These are phyloP conservation scores for Tetrapisispora namnaoensis DNA, from an alignment of 805 yeast species.

Conservation along the genomic window DNA sequence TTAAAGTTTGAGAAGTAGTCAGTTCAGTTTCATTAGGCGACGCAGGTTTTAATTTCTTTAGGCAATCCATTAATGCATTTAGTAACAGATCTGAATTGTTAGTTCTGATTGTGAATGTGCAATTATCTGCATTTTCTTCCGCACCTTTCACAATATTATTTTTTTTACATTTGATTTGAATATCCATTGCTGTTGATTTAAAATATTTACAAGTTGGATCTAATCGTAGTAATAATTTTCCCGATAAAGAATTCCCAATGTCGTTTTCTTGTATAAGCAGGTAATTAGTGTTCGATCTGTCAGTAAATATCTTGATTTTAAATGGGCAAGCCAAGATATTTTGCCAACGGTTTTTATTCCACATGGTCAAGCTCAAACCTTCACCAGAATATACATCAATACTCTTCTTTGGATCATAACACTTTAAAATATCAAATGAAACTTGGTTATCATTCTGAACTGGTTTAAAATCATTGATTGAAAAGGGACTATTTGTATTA, in stretches of 20 bases:
- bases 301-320: background rate
- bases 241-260: background rate
- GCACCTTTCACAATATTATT: slow-evolving; percentile 7
- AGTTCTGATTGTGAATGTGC: slow-evolving; percentile 19
- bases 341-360: background rate
- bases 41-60: slow-evolving; percentile 2
- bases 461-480: background rate
- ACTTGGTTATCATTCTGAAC: background rate
- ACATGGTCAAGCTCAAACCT: background rate
- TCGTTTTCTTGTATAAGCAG: background rate
- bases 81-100: slow-evolving; percentile 13
- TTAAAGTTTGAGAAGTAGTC: slow-evolving; percentile 18
- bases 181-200: slow-evolving; percentile 26
- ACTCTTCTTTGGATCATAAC: background rate
- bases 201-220: slow-evolving; percentile 15
- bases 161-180: slow-evolving; percentile 19
- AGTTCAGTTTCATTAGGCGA: slow-evolving; percentile 2
- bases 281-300: background rate
- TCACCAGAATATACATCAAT: background rate
- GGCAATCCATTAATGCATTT: slow-evolving; percentile 16
- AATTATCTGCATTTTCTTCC: slow-evolving; percentile 4
- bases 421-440: background rate
- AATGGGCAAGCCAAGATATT: background rate
- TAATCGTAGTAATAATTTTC: slow-evolving; percentile 4
- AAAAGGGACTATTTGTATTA: background rate